Evolutionary conservation across 2,329 filamentous ascomycete genomes (phyloP), one percentile per base, ranked within the genome.

Genomic region (Lasiodiplodia gonubiensis): DNA sequence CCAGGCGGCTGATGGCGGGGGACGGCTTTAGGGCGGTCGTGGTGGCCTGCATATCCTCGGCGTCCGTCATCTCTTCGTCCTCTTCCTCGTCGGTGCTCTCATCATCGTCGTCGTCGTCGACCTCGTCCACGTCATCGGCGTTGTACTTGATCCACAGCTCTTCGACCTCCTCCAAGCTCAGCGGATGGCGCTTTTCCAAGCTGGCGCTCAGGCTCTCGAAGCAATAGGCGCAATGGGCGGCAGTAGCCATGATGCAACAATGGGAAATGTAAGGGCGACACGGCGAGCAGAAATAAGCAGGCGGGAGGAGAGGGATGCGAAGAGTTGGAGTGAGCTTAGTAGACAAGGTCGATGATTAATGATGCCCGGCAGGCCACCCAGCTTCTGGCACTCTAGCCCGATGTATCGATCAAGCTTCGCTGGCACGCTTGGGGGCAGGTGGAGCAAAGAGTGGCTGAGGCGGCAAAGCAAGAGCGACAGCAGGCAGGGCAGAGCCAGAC

Each of bases 141-240:
- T 84, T 78, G 74, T 88, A 85, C 70, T 83, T 79, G 57, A 84
- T 81, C 86, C 88, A 97, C 8, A 90, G 87, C 21, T 87, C 82
- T 80, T 94, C 87, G 69, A 97, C 86, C 70, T 90, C 84, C 52
- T 83, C 78, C 27, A 98, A 87, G 59, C 83, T 85, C 72, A 93
- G 83, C 12, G 91, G 82, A 68, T 89, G 84, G 69, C 90, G 89
- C 70, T 86, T 82, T 72, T 92, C 87, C 72, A 97, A 92, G 69
- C 89, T 87, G 65, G 94, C 90, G 60, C 88, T 86, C 46, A 99
- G 88, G 49, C 86, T 85, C 81, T 99, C 95, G 84, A 99, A 98
- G 83, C 94, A 97, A 80, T 90, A 94, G 75, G 94, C 89, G 80
- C 94, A 97, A 80, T 98, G 94, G 68, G 90, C 90, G 73, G 87